Conservation (phyloP, 257 asterid species). For the Nicotiana otophora region DNA sequence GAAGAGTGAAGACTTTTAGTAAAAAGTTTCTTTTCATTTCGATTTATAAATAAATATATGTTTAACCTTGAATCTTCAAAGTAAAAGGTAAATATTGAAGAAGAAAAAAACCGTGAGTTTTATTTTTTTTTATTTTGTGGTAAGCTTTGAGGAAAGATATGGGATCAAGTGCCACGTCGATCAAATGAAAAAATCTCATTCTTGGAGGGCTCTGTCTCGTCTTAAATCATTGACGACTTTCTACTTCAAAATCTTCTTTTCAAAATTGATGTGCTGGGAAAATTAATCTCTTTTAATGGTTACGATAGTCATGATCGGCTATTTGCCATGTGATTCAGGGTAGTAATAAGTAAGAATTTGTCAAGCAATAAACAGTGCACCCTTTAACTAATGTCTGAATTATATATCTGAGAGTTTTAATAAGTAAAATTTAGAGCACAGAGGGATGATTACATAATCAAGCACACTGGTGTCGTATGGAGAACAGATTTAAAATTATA, state of each 20-base stretch:
- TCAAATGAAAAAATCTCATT: background rate
- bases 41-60: background rate
- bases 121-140: background rate
- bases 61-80: background rate
- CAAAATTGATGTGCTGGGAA: no score
- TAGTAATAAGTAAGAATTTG: background rate
- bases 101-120: no score
- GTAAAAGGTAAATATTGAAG: background rate
- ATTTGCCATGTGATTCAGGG: no score
- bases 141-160: background rate
- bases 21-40: background rate
- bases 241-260: no score
- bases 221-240: no score
- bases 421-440: background rate
- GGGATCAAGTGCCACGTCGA: background rate
- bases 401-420: no score
- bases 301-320: no score
- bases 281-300: no score
- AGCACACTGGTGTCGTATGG: no score
- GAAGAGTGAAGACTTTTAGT: background rate
- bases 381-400: no score
- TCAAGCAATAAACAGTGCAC: background rate
- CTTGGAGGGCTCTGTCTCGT: no score
- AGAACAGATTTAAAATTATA: no score
- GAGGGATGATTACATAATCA: background rate